These are phyloP conservation scores for Tylopilus cervinicoccineus DNA, from an alignment of 768 basidiomycete genomes.

Conservation along the genomic window DNA sequence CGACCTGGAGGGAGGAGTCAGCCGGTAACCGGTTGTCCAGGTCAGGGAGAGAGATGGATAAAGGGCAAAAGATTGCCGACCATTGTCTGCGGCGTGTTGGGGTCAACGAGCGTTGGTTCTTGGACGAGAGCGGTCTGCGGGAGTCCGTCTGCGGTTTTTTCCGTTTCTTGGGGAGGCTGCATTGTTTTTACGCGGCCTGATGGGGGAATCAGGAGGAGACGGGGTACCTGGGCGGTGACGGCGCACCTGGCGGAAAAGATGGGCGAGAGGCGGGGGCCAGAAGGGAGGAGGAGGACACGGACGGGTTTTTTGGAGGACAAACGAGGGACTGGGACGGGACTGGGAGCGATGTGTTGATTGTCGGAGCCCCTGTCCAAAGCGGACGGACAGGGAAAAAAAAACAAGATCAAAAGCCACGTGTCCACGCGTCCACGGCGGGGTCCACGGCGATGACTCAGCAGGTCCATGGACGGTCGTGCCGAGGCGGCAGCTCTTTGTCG, in stretches of 20 bases:
- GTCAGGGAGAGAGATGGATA: slow-evolving; percentile 29
- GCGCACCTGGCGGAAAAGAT: slow-evolving; percentile 13
- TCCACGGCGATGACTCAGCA: slow-evolving; percentile 16
- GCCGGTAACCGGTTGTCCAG: slow-evolving; percentile 17
- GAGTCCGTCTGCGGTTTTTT: slow-evolving; percentile 17
- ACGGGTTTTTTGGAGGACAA: slow-evolving; percentile 15
- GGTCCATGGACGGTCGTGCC: slow-evolving; percentile 26
- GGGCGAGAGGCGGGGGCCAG: not conserved
- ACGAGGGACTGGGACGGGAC: slow-evolving; percentile 10
- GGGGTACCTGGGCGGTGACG: not conserved
- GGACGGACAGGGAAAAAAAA: slow-evolving; percentile 35
- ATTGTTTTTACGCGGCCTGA: slow-evolving; percentile 32
- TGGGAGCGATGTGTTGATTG: slow-evolving; percentile 31
- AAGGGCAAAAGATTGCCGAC: slow-evolving; percentile 28
- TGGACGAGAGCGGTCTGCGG: slow-evolving; percentile 4
- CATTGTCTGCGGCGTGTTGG: slow-evolving; percentile 25
- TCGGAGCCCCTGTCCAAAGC: slow-evolving; percentile 36
- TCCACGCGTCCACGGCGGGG: slow-evolving; percentile 17
- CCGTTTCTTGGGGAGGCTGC: slow-evolving; percentile 20
- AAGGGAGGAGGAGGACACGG: slow-evolving; percentile 6
- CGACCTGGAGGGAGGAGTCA: slow-evolving; percentile 23
- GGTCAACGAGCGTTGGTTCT: slow-evolving; percentile 27
- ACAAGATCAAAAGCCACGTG: slow-evolving; percentile 34
- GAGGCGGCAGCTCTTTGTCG: slow-evolving; percentile 9
- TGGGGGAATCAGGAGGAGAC: slow-evolving; percentile 26